Base-by-base conservation (phyloP, 1,139 yeast genomes). In the Zygoascus sp. region DNA sequence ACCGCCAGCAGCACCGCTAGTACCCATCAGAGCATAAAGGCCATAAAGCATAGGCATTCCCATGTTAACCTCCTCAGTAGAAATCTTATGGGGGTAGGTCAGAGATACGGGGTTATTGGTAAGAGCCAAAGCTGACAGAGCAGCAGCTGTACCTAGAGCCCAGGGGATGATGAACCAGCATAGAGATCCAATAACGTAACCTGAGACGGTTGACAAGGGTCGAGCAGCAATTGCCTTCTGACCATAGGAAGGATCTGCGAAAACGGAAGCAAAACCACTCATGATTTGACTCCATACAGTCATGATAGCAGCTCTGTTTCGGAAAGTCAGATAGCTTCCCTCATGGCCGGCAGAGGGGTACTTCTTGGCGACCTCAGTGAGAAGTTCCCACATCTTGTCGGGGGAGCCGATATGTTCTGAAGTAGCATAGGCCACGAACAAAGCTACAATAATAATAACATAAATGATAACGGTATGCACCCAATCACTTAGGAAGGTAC, bases 91-190 rank as follows among this genome's bases (percentile, higher is more conserved):
- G 32, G 95, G 95, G 62, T 80, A 85, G 2, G 87, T 81, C 55
- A 94, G 94, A 79, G 88, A 86, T 6, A 72, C 63, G 17, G 84
- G 80, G 27, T 78, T 72, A 43, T 69, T 66, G 67, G 86, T 90
- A 47, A 86, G 72, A 15, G 87, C 81, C 52, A 84, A 69, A 41
- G 87, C 85, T 17, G 88, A 84, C 27, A 87, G 72, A 8, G 95
- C 95, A 83, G 86, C 74, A 9, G 94, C 82, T 5, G 90, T 80
- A 15, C 94, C 83, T 39, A 80, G 75, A 48, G 85, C 75, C 70
- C 82, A 81, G 32, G 96, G 96, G 54, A 87, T 80, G 10, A 94
- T 90, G 61, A 85, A 82, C 96, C 96, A 87, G 0, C 90, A 81
- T 45, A 87, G 64, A 11, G 95, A 95, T 48, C 96, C 96, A 53